Percentiles rank a stretch among this genome's conserved stretches.
These are phyloP conservation scores for Globisporangium uncinulatum DNA, from an alignment of 352 stramenopile genomes.

Conservation along the genomic window DNA sequence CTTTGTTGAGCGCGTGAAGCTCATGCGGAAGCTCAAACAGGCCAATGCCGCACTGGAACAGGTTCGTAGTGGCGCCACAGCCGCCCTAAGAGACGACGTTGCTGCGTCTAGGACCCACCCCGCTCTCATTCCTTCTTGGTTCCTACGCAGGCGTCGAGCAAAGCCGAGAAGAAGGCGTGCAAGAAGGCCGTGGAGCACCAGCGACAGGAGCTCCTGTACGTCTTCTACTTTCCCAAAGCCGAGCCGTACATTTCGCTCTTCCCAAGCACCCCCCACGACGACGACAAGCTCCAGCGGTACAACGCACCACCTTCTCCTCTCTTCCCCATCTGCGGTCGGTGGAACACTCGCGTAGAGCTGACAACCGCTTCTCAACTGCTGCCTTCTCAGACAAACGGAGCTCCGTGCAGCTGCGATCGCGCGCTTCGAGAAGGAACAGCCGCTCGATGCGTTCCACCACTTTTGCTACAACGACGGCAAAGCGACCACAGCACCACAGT, in stretches of 20 bases:
- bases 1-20: conserved; percentile 81
- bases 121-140: not conserved
- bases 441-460: conserved; percentile 56
- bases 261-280: conserved; percentile 40
- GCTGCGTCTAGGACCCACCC: no score
- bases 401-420: conserved; percentile 37
- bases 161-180: conserved; percentile 30
- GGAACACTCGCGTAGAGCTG: not conserved
- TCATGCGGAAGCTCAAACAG: conserved; percentile 78
- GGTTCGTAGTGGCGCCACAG: conserved; percentile 12
- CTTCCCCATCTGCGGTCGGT: not conserved
- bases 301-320: not conserved
- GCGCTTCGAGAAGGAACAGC: conserved; percentile 53
- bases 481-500: conserved; percentile 11
- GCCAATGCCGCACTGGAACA: conserved; percentile 41
- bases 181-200: conserved; percentile 39
- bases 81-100: no score
- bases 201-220: conserved; percentile 71
- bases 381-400: conserved; percentile 26
- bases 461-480: conserved; percentile 68
- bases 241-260: conserved; percentile 73
- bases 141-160: conserved; percentile 23
- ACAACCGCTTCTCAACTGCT: not conserved
- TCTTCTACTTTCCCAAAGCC: conserved; percentile 75
- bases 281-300: conserved; percentile 40